A percentile compares a stretch with the other conserved stretches of the same genome.
phyloP scores from a whole-genome alignment of 2,329 filamentous ascomycete species.

The Aureobasidium mangrovei region DNA sequence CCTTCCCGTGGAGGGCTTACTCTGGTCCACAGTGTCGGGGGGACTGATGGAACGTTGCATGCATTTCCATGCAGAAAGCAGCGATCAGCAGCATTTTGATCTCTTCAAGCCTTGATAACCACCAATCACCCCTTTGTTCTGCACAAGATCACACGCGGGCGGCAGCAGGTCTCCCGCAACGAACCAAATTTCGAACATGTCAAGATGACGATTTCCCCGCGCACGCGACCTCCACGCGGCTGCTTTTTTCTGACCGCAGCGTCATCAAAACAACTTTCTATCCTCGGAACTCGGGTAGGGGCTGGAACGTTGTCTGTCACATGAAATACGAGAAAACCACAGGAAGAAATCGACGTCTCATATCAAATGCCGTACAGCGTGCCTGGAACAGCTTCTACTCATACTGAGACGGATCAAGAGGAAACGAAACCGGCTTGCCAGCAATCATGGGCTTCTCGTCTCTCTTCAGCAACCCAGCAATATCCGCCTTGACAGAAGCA shows the following conservation, averaged over 20 bases:
- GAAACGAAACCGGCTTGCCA: too few species aligned
- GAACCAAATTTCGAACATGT: background rate
- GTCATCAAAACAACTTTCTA: background rate
- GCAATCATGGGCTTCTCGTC: too few species aligned
- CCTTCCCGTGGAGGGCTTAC: background rate
- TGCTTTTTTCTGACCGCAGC: background rate
- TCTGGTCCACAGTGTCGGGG: conserved; percentile 3
- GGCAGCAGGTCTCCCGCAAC: conserved; percentile 8
- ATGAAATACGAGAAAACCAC: too few species aligned
- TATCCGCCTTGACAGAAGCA: too few species aligned
- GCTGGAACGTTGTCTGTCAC: too few species aligned
- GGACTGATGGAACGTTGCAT: conserved; percentile 1
- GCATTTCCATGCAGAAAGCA: conserved; percentile 1
- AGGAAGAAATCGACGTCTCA: too few species aligned
- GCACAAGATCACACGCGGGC: conserved; percentile 7
- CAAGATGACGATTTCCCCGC: background rate
- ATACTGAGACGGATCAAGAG: too few species aligned
- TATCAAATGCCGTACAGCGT: too few species aligned
- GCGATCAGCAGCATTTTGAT: conserved; percentile 6
- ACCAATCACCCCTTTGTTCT: conserved; percentile 11
- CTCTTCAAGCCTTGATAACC: background rate
- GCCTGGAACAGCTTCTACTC: too few species aligned
- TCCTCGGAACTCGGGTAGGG: background rate
- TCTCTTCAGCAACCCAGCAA: too few species aligned
- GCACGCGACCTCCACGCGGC: conserved; percentile 1